Conservation (phyloP, 257 asterid species). For the Nicotiana undulata region DNA sequence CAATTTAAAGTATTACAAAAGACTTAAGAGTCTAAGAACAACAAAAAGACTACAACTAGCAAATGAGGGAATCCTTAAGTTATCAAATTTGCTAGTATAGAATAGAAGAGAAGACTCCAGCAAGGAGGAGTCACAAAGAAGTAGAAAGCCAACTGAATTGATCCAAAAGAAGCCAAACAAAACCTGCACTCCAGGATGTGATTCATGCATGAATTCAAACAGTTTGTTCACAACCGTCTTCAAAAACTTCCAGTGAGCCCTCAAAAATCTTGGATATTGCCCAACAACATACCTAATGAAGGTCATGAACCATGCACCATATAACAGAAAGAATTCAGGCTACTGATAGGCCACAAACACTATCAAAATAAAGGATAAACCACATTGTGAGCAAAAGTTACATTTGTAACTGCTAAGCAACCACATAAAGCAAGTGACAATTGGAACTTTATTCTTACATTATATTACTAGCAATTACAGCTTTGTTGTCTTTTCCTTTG, state of each 20-base stretch:
- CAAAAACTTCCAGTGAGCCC: constrained; percentile 99
- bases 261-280: constrained; percentile 92
- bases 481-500: constrained; percentile 97
- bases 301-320: background rate
- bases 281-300: constrained; percentile 92
- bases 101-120: too few relatives aligned
- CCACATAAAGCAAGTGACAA: background rate
- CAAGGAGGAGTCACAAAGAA: background rate
- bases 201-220: constrained; percentile 99
- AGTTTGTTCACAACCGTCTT: constrained; percentile 97
- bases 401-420: background rate
- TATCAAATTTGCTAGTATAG: background rate
- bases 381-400: background rate
- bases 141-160: background rate
- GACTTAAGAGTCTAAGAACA: background rate
- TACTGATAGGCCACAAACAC: background rate
- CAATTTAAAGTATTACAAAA: background rate
- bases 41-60: background rate
- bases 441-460: constrained; percentile 33
- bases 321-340: background rate
- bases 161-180: background rate
- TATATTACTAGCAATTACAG: constrained; percentile 99
- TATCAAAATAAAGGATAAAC: background rate
- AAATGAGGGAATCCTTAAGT: background rate
- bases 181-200: constrained; percentile 99